These are phyloP conservation scores for Dictyostelium discoideum DNA, from an alignment of 78 protist species.

Conservation along the genomic window dicty_2.7 NC_007088.5:887501-888000, in stretches of 20 bases:
- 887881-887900: neutral
- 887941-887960: neutral
- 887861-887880: neutral
- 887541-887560: neutral
- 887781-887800: neutral
- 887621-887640: neutral
- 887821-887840: neutral
- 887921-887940: neutral
- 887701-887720: neutral
- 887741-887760: neutral
- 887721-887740: neutral
- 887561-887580: constrained; percentile 1
- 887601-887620: neutral
- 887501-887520: neutral
- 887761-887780: too few relatives aligned
- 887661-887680: neutral
- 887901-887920: neutral
- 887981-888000: neutral
- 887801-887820: neutral
- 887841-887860: neutral
- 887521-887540: neutral
- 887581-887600: neutral
- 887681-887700: neutral
- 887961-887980: neutral
- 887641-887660: neutral